These are phyloP conservation scores for Backusella sp. DNA, from an alignment of 192 early-diverging fungal species.

Conservation along the genomic window DNA sequence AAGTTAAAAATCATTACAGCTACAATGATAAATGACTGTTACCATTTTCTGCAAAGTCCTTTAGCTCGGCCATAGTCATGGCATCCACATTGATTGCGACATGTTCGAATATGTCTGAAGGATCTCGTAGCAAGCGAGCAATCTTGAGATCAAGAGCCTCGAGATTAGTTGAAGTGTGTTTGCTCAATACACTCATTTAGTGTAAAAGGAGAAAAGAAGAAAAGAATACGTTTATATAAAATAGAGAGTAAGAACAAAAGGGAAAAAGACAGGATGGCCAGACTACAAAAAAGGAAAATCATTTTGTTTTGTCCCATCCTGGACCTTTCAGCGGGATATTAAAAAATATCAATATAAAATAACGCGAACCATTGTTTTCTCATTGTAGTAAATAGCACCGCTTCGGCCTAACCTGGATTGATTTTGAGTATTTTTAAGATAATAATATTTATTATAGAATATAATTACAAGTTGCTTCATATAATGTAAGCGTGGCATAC, in stretches of 20 bases:
- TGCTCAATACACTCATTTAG: conserved; percentile 11
- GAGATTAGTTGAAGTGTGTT: conserved; percentile 34
- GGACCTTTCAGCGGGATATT: too few relatives aligned
- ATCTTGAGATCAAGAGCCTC: conserved; percentile 28
- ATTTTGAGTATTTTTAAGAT: too few relatives aligned
- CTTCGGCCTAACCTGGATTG: too few relatives aligned
- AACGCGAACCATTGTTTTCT: too few relatives aligned
- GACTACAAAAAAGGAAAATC: background rate
- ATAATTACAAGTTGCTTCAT: background rate
- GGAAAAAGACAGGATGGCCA: background rate
- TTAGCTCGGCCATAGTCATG: conserved; percentile 16
- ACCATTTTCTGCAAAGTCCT: conserved; percentile 33
- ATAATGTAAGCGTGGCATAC: background rate
- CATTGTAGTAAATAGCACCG: too few relatives aligned
- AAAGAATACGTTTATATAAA: background rate
- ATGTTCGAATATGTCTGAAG: conserved; percentile 1
- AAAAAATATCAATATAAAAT: too few relatives aligned
- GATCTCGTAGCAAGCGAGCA: conserved; percentile 16
- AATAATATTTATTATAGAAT: background rate
- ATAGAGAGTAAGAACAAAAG: background rate
- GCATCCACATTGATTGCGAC: conserved; percentile 16
- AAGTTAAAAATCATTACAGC: too few relatives aligned
- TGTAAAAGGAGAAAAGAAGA: background rate
- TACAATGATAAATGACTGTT: background rate
- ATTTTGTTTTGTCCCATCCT: background rate